phyloP scores from a whole-genome alignment of 1,284 basidiomycete species.

The Papiliotrema flavescens region DNA sequence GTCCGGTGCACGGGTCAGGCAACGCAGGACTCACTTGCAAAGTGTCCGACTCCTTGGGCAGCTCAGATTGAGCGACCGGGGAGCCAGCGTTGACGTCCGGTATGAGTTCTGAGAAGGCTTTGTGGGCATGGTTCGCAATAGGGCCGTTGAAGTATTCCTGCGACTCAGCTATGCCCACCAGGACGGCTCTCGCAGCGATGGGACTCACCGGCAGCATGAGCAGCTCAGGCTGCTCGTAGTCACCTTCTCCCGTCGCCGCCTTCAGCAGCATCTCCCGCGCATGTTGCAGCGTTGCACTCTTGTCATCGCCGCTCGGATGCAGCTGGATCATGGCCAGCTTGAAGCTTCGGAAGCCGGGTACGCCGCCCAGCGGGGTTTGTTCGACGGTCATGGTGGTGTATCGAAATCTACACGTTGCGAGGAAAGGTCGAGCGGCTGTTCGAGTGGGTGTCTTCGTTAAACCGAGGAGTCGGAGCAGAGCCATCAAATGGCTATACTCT shows the following conservation, averaged over 20 bases:
- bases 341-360: not conserved
- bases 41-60: not conserved
- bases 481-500: too few species aligned
- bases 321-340: constrained; percentile 17
- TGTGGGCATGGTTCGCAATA: constrained; percentile 9
- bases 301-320: constrained; percentile 5
- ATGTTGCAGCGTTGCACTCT: constrained; percentile 8
- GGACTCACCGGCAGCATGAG: constrained; percentile 15
- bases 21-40: too few species aligned
- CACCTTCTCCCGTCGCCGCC: constrained; percentile 8
- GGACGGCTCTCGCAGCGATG: not conserved
- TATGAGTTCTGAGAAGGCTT: constrained; percentile 10
- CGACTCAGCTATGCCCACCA: not conserved
- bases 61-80: not conserved
- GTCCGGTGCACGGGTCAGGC: too few species aligned
- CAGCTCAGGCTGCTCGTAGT: constrained; percentile 1
- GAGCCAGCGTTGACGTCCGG: constrained; percentile 1
- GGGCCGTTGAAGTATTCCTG: constrained; percentile 23
- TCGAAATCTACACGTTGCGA: too few species aligned
- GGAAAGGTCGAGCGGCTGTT: too few species aligned
- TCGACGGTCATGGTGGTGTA: too few species aligned
- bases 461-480: too few species aligned
- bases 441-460: too few species aligned
- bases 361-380: too few species aligned
- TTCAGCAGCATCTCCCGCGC: constrained; percentile 5